phyloP scores from a whole-genome alignment of 768 basidiomycete species.

The Candolleomyces aberdarensis region DNA sequence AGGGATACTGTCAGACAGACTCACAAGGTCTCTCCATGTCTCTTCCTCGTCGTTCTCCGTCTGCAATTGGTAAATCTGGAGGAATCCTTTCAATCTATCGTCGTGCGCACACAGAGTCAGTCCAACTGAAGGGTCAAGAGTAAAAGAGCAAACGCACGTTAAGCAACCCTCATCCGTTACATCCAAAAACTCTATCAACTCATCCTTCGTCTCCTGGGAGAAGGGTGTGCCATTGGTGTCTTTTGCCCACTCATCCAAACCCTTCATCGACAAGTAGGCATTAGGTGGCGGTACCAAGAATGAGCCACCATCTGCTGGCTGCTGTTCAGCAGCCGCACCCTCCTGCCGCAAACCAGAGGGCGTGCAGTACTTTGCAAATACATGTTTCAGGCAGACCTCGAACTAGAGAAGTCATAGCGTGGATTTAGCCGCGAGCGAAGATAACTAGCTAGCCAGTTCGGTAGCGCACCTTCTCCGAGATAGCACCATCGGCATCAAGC shows the following conservation, averaged over 20 bases:
- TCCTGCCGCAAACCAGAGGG: conserved; percentile 30
- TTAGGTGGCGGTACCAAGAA: conserved; percentile 48
- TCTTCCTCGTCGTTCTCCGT: conserved; percentile 82
- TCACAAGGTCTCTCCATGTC: conserved; percentile 78
- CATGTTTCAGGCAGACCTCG: conserved; percentile 67
- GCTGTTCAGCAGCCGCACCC: conserved; percentile 2
- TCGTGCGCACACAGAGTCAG: background rate
- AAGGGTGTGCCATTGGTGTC: conserved; percentile 87
- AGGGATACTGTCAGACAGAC: conserved; percentile 17
- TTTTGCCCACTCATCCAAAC: conserved; percentile 69
- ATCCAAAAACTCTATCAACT: conserved; percentile 73
- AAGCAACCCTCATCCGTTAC: conserved; percentile 66
- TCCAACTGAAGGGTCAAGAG: background rate
- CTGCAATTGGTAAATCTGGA: conserved; percentile 84
- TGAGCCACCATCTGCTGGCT: background rate
- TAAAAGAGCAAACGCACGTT: conserved; percentile 49
- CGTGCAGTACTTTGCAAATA: conserved; percentile 76
- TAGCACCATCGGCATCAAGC: conserved; percentile 67
- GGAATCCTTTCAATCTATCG: conserved; percentile 69
- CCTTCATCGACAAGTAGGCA: conserved; percentile 57
- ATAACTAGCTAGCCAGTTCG: background rate
- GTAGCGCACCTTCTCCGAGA: conserved; percentile 55
- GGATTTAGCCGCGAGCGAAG: conserved; percentile 3
- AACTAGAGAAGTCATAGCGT: conserved; percentile 37
- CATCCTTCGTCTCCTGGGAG: conserved; percentile 71